Percentiles rank a stretch among this genome's conserved stretches.
These are phyloP conservation scores for Fusarium dimerum DNA, from an alignment of 2,329 filamentous ascomycete genomes.

Conservation along the genomic window DNA sequence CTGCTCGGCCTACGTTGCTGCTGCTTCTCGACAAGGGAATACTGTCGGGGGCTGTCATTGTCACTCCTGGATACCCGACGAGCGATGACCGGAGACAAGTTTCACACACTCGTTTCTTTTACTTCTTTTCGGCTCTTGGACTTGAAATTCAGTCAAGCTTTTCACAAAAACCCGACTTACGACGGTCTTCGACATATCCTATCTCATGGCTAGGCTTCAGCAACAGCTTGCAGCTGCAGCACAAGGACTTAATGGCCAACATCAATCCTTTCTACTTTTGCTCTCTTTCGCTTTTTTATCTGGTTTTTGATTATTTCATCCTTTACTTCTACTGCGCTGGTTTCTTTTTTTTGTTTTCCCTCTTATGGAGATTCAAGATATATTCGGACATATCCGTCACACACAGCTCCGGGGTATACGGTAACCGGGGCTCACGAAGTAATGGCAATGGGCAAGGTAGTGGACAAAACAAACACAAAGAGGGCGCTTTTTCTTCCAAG, in stretches of 20 bases:
- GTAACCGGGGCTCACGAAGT: conserved; percentile 19
- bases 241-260: no score
- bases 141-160: background rate
- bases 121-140: background rate
- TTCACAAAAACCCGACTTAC: background rate
- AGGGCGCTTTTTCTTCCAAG: background rate
- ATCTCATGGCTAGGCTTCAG: no score
- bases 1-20: conserved; percentile 5
- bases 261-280: no score
- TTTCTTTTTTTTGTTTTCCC: conserved; percentile 5
- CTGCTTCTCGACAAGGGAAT: background rate
- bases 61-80: conserved; percentile 6
- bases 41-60: background rate
- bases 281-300: no score
- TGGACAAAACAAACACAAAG: background rate
- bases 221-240: no score
- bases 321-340: conserved; percentile 3
- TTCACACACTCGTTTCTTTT: background rate
- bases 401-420: conserved; percentile 14
- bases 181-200: no score
- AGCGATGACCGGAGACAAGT: conserved; percentile 1
- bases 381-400: conserved; percentile 1
- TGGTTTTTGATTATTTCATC: no score
- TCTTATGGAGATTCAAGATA: conserved; percentile 5
- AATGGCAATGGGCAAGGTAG: conserved; percentile 15